These are phyloP conservation scores for Acanthochlamys bracteata DNA, from an alignment of 106 monocot genomes.

Conservation along the genomic window DNA sequence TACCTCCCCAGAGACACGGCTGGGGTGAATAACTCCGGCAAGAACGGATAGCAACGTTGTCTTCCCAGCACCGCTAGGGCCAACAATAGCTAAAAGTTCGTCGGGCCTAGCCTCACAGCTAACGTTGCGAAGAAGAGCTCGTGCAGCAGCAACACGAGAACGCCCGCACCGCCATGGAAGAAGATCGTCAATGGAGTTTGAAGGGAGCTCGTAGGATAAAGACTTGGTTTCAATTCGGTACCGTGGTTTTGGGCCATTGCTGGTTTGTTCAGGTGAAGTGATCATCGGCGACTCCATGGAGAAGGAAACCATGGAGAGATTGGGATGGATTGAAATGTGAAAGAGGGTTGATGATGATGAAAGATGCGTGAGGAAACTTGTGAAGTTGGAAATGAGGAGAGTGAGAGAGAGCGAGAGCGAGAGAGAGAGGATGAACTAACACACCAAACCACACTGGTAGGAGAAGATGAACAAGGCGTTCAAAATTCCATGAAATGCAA, in stretches of 20 bases:
- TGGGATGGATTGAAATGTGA: background rate
- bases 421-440: constrained; percentile 35
- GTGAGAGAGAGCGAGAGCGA: too few relatives aligned
- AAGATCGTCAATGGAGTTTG: background rate
- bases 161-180: background rate
- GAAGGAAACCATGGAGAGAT: background rate
- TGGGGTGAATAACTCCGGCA: constrained; percentile 39
- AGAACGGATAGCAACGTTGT: constrained; percentile 70
- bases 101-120: constrained; percentile 64
- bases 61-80: constrained; percentile 92
- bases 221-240: constrained; percentile 57
- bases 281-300: constrained; percentile 11
- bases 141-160: background rate
- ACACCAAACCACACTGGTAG: constrained; percentile 16
- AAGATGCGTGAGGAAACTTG: background rate
- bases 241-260: constrained; percentile 9
- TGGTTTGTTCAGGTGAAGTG: background rate
- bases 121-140: constrained; percentile 33
- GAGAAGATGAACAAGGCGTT: too few relatives aligned
- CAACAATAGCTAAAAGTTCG: constrained; percentile 74
- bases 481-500: background rate
- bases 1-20: constrained; percentile 25
- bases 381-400: background rate
- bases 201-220: constrained; percentile 36
- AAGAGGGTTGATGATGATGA: background rate